These are phyloP conservation scores for Solanum arcanum DNA, from an alignment of 257 asterid genomes.

Conservation along the genomic window DNA sequence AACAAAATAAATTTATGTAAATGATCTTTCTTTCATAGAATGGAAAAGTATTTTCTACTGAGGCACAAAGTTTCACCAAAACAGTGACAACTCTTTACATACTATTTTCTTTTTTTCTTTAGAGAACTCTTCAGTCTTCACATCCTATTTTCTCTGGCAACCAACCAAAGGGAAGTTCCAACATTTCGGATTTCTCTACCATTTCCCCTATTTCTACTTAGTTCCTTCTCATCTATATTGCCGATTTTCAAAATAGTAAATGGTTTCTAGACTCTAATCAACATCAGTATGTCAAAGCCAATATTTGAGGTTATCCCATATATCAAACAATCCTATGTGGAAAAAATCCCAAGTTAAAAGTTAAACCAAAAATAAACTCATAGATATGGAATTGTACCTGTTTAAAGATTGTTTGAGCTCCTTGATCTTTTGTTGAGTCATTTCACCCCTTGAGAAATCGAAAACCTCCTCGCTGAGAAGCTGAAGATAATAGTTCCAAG, in stretches of 20 bases:
- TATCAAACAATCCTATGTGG: neutral
- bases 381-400: slow-evolving; percentile 37
- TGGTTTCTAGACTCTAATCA: neutral
- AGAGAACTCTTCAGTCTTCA: neutral
- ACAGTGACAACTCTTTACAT: neutral
- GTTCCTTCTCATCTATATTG: neutral
- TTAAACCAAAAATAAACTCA: neutral
- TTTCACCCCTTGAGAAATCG: slow-evolving; percentile 98
- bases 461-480: slow-evolving; percentile 99
- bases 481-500: slow-evolving; percentile 24
- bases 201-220: neutral
- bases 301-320: neutral
- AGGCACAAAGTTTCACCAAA: neutral
- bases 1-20: neutral
- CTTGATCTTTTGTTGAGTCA: slow-evolving; percentile 97
- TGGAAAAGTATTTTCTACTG: neutral
- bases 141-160: neutral
- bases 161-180: neutral
- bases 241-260: neutral
- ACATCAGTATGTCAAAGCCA: neutral
- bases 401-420: slow-evolving; percentile 86
- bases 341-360: neutral
- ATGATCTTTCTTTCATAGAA: neutral
- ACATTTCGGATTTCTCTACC: neutral
- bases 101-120: neutral